Conservation (phyloP, 2,329 filamentous ascomycete species). For the Claviceps sp. region DNA sequence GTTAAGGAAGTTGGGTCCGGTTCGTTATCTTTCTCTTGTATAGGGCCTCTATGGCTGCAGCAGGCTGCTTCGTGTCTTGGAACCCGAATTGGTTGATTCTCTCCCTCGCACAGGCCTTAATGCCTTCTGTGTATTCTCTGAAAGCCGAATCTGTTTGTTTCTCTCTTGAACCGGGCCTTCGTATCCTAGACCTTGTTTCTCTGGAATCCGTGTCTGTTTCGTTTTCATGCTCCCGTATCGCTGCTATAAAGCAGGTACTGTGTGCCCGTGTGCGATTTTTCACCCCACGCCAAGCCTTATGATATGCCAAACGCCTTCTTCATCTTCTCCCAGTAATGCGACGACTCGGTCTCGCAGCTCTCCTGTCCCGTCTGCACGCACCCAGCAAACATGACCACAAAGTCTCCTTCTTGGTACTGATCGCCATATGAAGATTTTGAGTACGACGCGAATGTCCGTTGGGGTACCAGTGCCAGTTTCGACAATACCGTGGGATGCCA, state of each 20-base stretch:
- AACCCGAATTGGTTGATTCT: too few species aligned
- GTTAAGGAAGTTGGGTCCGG: too few species aligned
- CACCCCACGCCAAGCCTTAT: background rate
- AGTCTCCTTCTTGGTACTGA: slow-evolving; percentile 69
- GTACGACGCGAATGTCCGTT: slow-evolving; percentile 73
- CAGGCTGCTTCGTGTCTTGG: too few species aligned
- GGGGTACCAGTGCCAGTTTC: slow-evolving; percentile 78
- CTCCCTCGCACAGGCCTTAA: too few species aligned
- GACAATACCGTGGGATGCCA: slow-evolving; percentile 96
- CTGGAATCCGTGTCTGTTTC: too few species aligned
- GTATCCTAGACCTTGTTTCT: too few species aligned
- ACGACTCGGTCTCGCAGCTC: slow-evolving; percentile 61
- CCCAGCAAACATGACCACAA: slow-evolving; percentile 64
- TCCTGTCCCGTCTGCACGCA: slow-evolving; percentile 47
- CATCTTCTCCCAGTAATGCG: slow-evolving; percentile 34
- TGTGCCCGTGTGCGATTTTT: background rate
- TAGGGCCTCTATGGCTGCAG: too few species aligned
- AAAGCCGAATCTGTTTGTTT: too few species aligned
- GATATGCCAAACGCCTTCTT: slow-evolving; percentile 23
- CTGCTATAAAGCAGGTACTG: background rate
- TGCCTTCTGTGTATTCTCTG: too few species aligned
- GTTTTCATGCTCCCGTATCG: background rate
- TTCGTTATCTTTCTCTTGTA: too few species aligned
- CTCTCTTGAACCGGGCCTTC: too few species aligned
- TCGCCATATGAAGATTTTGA: slow-evolving; percentile 41